Conservation (phyloP, 2,329 filamentous ascomycete genomes). For the Fusarium caatingaense region DNA sequence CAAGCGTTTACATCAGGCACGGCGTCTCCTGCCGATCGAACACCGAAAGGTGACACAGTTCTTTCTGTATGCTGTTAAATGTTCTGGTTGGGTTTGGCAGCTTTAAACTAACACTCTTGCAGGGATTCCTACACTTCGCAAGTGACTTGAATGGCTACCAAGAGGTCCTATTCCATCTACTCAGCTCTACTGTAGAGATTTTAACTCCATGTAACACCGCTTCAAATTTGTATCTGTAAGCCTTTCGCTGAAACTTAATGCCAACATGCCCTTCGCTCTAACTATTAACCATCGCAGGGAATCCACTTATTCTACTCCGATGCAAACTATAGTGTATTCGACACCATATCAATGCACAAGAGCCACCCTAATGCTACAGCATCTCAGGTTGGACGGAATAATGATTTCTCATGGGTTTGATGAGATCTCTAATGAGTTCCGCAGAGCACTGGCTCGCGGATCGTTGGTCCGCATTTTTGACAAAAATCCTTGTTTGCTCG, state of each 20-base stretch:
- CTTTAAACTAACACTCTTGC: rapidly evolving
- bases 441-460: rapidly evolving
- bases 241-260: too few species aligned
- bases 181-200: too few species aligned
- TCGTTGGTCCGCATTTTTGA: rapidly evolving
- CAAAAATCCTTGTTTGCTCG: background rate
- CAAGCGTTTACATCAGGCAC: background rate
- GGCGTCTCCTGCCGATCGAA: background rate
- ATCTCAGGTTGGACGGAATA: background rate
- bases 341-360: too few species aligned
- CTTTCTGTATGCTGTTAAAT: background rate
- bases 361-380: too few species aligned
- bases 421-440: rapidly evolving
- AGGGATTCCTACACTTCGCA: too few species aligned
- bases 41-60: rapidly evolving
- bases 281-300: too few species aligned
- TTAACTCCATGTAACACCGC: too few species aligned
- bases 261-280: too few species aligned
- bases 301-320: too few species aligned
- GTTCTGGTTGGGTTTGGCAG: rapidly evolving
- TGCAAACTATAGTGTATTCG: too few species aligned
- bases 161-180: too few species aligned
- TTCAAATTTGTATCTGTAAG: too few species aligned
- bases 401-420: rapidly evolving
- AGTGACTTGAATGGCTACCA: rapidly evolving